A percentile compares a stretch with the other conserved stretches of the same genome.
Conservation (phyloP, 2,329 filamentous ascomycete species). For the Phyllosticta ampelicida region DNA sequence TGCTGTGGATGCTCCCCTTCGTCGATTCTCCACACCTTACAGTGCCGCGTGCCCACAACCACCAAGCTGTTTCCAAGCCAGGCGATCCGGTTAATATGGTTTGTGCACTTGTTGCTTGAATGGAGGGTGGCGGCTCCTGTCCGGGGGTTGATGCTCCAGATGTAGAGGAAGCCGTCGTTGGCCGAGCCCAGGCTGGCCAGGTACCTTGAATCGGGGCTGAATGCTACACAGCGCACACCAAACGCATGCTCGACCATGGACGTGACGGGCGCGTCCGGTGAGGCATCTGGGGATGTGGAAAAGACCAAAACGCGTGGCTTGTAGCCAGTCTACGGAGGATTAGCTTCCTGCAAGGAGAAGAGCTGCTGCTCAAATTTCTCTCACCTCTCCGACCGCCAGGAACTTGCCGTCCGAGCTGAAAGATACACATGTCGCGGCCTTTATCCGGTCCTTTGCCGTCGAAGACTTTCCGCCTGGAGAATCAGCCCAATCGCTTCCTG, state of each 20-base stretch:
- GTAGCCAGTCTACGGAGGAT: slow-evolving; percentile 60
- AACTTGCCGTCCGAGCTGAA: slow-evolving; percentile 80
- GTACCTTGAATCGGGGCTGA: slow-evolving; percentile 76
- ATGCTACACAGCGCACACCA: slow-evolving; percentile 79
- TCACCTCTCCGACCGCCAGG: slow-evolving; percentile 77
- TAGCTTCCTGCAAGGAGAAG: slow-evolving; percentile 18
- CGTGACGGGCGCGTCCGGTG: slow-evolving; percentile 71
- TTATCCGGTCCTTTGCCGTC: slow-evolving; percentile 85
- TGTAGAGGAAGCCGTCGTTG: slow-evolving; percentile 88
- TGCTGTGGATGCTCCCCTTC: slow-evolving; percentile 51
- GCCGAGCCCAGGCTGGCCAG: slow-evolving; percentile 78
- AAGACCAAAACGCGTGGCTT: slow-evolving; percentile 86
- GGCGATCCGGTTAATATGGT: slow-evolving; percentile 70
- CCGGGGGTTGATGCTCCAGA: slow-evolving; percentile 78
- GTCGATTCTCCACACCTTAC: slow-evolving; percentile 86
- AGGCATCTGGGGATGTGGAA: slow-evolving; percentile 62
- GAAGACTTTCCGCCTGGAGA: slow-evolving; percentile 56
- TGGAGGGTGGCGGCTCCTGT: slow-evolving; percentile 68
- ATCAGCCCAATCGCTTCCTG: slow-evolving; percentile 47
- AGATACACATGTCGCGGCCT: slow-evolving; percentile 83
- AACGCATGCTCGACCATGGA: slow-evolving; percentile 83
- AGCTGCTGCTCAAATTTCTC: slow-evolving; percentile 12
- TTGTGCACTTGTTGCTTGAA: slow-evolving; percentile 89
- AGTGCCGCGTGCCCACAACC: slow-evolving; percentile 79
- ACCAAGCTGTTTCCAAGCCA: slow-evolving; percentile 82